phyloP scores from a whole-genome alignment of 73 alveolate genomes.

The Effrenium voratum region DNA sequence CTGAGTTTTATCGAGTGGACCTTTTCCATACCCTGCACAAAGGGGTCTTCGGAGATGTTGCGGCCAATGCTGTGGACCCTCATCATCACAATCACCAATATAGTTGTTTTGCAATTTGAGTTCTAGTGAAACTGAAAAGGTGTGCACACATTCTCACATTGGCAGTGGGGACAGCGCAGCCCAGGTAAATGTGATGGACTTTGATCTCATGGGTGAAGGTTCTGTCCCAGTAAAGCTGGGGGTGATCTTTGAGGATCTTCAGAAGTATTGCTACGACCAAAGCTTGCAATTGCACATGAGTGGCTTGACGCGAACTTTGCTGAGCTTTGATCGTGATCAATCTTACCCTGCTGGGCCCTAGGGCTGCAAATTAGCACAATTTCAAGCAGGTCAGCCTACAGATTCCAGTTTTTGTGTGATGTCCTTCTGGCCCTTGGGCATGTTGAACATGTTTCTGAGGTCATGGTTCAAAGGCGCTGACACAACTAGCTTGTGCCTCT shows the following conservation, averaged over 20 bases:
- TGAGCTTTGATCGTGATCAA: neutral
- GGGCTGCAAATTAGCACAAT: neutral
- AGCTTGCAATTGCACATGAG: neutral
- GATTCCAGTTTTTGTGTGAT: too few species aligned
- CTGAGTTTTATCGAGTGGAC: slow-evolving; percentile 10
- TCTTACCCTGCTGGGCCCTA: neutral
- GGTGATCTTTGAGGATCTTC: neutral
- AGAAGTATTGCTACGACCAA: neutral
- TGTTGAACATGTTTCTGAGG: neutral
- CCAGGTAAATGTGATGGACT: neutral
- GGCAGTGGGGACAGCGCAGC: neutral
- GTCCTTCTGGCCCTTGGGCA: neutral
- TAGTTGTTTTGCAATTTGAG: too few species aligned
- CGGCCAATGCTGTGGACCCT: slow-evolving; percentile 12
- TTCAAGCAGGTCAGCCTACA: neutral
- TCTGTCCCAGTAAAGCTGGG: neutral
- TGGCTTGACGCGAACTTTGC: neutral
- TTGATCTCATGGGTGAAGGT: neutral
- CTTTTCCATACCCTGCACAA: slow-evolving; percentile 25
- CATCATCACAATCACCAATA: too few species aligned
- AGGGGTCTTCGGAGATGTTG: slow-evolving; percentile 37
- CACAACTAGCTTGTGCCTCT: neutral
- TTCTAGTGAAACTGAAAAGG: too few species aligned
- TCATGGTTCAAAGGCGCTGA: slow-evolving; percentile 6
- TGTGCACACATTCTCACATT: too few species aligned